These are phyloP conservation scores for Buxus sempervirens DNA, from an alignment of 164 flowering plant species.

Conservation along the genomic window DNA sequence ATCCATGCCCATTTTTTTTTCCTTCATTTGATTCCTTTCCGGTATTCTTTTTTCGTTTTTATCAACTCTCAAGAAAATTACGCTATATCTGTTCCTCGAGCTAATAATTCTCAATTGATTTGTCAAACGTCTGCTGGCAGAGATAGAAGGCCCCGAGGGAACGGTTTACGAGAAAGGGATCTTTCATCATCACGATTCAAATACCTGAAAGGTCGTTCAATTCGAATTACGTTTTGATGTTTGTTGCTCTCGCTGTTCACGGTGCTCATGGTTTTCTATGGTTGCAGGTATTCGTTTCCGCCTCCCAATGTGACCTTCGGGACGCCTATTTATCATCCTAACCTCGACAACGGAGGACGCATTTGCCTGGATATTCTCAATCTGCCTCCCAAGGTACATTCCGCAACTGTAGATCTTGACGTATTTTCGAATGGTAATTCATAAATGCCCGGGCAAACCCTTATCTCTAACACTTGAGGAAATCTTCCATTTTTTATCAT, in stretches of 20 bases:
- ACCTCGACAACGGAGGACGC: slow-evolving; percentile 83
- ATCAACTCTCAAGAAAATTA: too few species aligned
- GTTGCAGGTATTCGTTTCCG: slow-evolving; percentile 81
- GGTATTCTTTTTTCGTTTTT: too few species aligned
- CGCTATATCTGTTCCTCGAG: too few species aligned
- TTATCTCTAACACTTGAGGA: neutral
- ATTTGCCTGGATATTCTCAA: slow-evolving; percentile 93
- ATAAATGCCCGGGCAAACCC: neutral
- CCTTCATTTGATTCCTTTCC: neutral
- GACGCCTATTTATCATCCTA: slow-evolving; percentile 89
- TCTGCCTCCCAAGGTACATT: slow-evolving; percentile 79
- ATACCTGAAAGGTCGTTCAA: slow-evolving; percentile 69
- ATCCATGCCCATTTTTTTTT: slow-evolving; percentile 48
- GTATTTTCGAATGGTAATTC: neutral
- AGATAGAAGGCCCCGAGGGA: slow-evolving; percentile 73
- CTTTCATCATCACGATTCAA: slow-evolving; percentile 64
- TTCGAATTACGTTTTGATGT: neutral
- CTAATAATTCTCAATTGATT: too few species aligned
- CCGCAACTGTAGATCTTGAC: neutral
- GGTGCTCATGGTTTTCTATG: neutral
- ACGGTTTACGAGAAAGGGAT: slow-evolving; percentile 65
- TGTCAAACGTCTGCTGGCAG: slow-evolving; percentile 24
- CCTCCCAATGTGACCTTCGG: slow-evolving; percentile 78
- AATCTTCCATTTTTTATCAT: too few species aligned
- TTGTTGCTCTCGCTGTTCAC: slow-evolving; percentile 1